Base-by-base conservation (phyloP, 495 filamentous ascomycete species). In the Aspergillus ellipticus region DNA sequence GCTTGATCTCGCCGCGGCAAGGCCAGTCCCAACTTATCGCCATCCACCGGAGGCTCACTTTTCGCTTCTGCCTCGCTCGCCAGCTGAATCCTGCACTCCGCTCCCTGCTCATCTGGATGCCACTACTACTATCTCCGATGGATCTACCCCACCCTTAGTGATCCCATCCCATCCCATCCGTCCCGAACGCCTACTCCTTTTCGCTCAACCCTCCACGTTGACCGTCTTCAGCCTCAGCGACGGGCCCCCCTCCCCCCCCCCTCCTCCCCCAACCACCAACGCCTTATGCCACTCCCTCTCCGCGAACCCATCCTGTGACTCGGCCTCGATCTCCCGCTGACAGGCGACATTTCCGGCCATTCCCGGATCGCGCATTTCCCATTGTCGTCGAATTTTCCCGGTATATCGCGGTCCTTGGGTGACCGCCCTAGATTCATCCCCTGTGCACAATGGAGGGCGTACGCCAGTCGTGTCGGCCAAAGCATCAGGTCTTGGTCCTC, bases 401-500 rank as follows among this genome's bases (percentile, higher is more conserved):
- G 21, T 13, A 54, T 39, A 43, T 24, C 29, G 28, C 20, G 20
- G n/a, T 29, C 42, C 6, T 45, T 26, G 29, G 19, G 26, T 19
- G 51, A 33, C 51, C 47, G 49, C 19, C 16, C 42, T 33, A 19
- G 29, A 26, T 22, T n/a, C 15, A 19, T 42, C 53, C 47, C 17
- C 45, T 46, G 51, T 41, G n/a, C n/a, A 37, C 68, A 55, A 86
- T 87, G 82, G 73, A 85, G 66, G 71, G 81, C 49, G 75, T 85
- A 54, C 84, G 84, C 56, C 82, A 86, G 62, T 76, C 74, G 58
- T 82, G 76, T 63, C 89, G 91, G 53, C 92, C 92, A 19, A 96
- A 96, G 72, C 92, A 97, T 71, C 92, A 96, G 78, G 86, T 96
- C 55, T 76, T 97, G 49, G 85, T 95, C 48, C 80, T 96, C 28